Conservation (phyloP, 257 asterid genomes). For the Rhazya stricta region DNA sequence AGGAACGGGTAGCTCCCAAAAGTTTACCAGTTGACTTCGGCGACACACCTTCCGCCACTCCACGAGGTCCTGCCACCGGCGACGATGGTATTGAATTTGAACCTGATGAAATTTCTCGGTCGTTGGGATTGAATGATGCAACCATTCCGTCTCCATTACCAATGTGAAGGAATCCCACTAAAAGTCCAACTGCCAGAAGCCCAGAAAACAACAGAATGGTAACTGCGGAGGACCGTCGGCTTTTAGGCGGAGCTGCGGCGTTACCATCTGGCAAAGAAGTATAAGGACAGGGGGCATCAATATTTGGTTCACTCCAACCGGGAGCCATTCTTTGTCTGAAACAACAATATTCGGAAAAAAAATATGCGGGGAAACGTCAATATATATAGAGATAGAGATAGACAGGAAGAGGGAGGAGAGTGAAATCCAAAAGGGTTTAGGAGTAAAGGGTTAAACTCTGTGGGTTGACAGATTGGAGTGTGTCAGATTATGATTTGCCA, state of each 20-base stretch:
- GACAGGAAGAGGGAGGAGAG: not conserved
- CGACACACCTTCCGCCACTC: slow-evolving; percentile 30
- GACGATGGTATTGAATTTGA: not conserved
- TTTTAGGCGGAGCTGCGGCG: not conserved
- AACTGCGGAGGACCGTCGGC: not conserved
- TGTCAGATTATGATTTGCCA: not conserved
- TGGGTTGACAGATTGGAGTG: not conserved
- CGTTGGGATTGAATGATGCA: not conserved
- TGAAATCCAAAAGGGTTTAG: not conserved
- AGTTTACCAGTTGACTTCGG: slow-evolving; percentile 19
- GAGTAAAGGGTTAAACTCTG: not conserved
- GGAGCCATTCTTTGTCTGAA: not conserved
- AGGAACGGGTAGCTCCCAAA: not conserved
- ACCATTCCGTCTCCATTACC: not conserved
- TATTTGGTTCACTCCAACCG: not conserved
- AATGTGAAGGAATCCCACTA: slow-evolving; percentile 3
- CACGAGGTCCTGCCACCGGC: slow-evolving; percentile 14
- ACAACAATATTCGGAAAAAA: not conserved
- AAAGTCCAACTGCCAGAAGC: slow-evolving; percentile 9
- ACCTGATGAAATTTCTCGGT: not conserved
- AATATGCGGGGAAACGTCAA: not conserved
- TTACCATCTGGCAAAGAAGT: not conserved
- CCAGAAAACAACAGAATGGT: not conserved
- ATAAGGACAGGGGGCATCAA: not conserved
- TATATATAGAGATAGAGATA: not conserved